Conservation (phyloP, 192 early-diverging fungal genomes). For the Mortierella antarctica region DNA sequence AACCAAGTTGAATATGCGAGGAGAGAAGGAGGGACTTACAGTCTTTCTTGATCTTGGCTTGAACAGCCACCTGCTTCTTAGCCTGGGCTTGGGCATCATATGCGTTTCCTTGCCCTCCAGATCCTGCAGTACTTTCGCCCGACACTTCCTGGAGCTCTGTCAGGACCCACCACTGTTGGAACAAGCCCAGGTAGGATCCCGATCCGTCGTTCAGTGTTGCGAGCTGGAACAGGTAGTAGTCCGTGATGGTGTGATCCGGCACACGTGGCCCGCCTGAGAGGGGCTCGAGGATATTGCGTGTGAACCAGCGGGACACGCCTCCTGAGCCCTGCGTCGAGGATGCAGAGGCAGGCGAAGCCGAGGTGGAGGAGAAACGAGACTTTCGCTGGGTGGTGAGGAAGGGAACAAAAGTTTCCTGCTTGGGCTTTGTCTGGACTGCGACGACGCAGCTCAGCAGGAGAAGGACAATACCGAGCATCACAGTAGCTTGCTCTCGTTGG, state of each 20-base stretch:
- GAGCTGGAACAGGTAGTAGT: constrained; percentile 50
- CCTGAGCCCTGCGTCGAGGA: not conserved
- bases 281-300: constrained; percentile 40
- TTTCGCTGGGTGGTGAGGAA: constrained; percentile 37
- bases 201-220: constrained; percentile 44
- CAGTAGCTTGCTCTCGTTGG: not conserved
- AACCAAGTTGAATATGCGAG: not conserved
- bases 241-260: constrained; percentile 44
- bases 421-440: constrained; percentile 44
- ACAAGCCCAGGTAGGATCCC: constrained; percentile 49
- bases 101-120: constrained; percentile 1
- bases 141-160: constrained; percentile 41
- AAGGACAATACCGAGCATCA: constrained; percentile 30
- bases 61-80: constrained; percentile 40
- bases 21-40: constrained; percentile 18
- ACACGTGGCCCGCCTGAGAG: constrained; percentile 31
- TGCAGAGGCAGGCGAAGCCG: not conserved
- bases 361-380: not conserved
- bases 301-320: constrained; percentile 40
- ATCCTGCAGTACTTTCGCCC: not conserved
- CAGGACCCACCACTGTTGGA: constrained; percentile 47
- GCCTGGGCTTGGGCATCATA: constrained; percentile 35
- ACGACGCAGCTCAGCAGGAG: constrained; percentile 23
- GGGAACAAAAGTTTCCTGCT: constrained; percentile 42
- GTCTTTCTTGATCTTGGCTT: constrained; percentile 54